phyloP scores from a whole-genome alignment of 2,329 filamentous ascomycete genomes.

The Boeremia lycopersici region DNA sequence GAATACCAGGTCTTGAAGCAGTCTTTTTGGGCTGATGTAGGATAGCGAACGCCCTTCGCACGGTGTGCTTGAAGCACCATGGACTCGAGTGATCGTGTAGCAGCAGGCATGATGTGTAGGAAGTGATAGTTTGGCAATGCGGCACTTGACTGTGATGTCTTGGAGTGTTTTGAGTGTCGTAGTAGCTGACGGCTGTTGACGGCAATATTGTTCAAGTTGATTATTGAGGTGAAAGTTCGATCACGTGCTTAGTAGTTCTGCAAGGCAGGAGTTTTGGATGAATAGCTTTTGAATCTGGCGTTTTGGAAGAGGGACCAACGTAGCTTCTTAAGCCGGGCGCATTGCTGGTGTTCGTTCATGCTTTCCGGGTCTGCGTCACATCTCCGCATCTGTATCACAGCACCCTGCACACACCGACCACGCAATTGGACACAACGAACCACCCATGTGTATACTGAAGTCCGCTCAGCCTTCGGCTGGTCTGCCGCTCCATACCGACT shows the following conservation, averaged over 20 bases:
- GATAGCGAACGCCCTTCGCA: constrained; percentile 43
- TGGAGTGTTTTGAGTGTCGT: neutral
- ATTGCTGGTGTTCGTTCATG: neutral
- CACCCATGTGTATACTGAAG: neutral
- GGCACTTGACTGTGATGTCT: neutral
- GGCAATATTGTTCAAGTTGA: neutral
- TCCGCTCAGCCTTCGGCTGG: neutral
- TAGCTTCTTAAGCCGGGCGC: neutral
- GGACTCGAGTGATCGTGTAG: constrained; percentile 37
- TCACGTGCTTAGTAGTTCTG: neutral
- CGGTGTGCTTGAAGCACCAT: constrained; percentile 44
- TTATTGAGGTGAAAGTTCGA: neutral
- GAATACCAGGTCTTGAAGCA: constrained; percentile 48
- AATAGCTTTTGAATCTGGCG: neutral
- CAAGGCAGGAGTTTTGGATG: neutral
- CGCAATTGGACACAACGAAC: neutral
- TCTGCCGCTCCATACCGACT: neutral
- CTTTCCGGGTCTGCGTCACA: constrained; percentile 1
- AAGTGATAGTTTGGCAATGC: neutral
- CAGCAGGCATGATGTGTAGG: constrained; percentile 28
- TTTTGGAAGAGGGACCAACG: neutral
- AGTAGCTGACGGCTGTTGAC: neutral
- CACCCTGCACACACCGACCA: neutral
- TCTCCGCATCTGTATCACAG: constrained; percentile 6
- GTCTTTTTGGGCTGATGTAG: constrained; percentile 38